Base-by-base conservation (phyloP, 257 asterid species). In the Przewalskia tangutica region DNA sequence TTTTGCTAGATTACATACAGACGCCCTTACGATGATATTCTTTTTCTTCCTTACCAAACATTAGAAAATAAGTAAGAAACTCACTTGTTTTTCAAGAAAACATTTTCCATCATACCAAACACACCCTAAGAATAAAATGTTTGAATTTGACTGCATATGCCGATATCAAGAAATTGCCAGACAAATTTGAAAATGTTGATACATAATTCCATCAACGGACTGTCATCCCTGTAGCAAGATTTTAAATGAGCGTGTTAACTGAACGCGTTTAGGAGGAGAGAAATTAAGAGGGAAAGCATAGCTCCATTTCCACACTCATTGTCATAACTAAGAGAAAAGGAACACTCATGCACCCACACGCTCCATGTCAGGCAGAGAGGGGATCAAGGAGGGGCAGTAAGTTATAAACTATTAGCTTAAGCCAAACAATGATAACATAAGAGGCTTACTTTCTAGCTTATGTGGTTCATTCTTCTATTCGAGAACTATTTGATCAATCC, bases 121-220 rank as follows among this genome's bases (percentile, higher is more conserved):
- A 38, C 42, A 38, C 42, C 42, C 42, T 38, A 38, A 38, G 42
- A 14, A 51, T 3, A 51, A 12, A 12, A 53, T 3, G 42, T 38
- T 38, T 38, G 42, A 38, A 38, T 38, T 38, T 38, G 42, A 38
- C 0, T 38, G 42, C 6, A 38, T 38, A 38, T 38, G 4, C 42
- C 42, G 3, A 38, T 38, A 3, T 3, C 42, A 38, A 38, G 5
- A 38, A 38, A 38, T 92, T 97, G 6, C 99, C 99, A 1, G 98
- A 90, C 86, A 93, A 84, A 87, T 91, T 92, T 51, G 98, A 93
- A 82, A 93, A 95, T 75, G 95, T 91, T 11, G 97, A 93, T 44
- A 93, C 98, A 67, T 86, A 95, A 77, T 95, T 95, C 98, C 99
- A 93, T 81, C 92, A 88, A 83, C 97, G 92, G 46, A 93, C 94